Conservation (phyloP, 75 land plant species). For the Selaginella moellendorffii region DNA sequence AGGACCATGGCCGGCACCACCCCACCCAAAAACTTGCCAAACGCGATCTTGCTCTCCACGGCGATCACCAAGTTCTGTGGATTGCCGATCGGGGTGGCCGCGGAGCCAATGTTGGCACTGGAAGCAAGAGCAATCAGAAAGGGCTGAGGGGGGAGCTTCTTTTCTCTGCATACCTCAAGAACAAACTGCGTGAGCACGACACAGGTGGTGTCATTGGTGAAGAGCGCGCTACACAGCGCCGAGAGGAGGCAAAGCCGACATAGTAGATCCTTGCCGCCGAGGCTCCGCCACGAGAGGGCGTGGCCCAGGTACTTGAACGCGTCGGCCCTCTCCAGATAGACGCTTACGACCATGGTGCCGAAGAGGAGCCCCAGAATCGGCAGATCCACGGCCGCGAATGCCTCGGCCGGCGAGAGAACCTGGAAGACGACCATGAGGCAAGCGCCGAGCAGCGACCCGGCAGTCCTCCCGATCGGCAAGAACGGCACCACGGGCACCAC, state of each 20-base stretch:
- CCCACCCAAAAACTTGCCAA: background rate
- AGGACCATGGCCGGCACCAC: constrained; percentile 1
- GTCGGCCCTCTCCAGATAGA: constrained; percentile 5
- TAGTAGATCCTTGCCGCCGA: background rate
- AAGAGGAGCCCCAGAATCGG: constrained; percentile 5
- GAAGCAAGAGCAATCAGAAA: constrained; percentile 7
- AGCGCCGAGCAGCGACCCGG: background rate
- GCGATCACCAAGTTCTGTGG: constrained; percentile 10
- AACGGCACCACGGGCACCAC: background rate
- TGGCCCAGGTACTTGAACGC: constrained; percentile 6
- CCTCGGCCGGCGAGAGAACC: background rate
- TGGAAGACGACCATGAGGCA: constrained; percentile 6
- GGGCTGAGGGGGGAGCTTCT: background rate
- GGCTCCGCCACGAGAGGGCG: background rate
- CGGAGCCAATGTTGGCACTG: constrained; percentile 6
- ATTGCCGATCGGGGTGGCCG: constrained; percentile 9
- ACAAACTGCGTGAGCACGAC: background rate
- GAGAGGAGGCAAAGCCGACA: constrained; percentile 2
- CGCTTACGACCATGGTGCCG: constrained; percentile 3
- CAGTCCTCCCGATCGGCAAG: constrained; percentile 8
- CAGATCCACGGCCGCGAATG: background rate
- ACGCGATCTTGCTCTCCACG: background rate
- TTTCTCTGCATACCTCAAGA: background rate
- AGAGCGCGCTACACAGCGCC: constrained; percentile 3
- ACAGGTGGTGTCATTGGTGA: constrained; percentile 6